Evolutionary conservation across 176 grass and related monocot genomes (phyloP).

Genomic region (Oryza brachyantha): DNA sequence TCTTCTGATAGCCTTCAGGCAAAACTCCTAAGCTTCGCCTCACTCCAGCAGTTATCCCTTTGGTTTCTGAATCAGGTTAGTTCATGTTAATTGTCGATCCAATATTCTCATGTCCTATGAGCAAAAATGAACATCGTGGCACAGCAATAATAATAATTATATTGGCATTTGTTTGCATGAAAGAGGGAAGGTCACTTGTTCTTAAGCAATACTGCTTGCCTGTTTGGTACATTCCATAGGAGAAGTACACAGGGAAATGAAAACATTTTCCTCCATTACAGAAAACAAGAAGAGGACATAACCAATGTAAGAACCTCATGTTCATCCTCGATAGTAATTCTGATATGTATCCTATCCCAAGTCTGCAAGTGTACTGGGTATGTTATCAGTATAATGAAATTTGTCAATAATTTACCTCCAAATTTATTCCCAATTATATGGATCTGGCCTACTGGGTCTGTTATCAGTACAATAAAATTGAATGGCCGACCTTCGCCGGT

Average conservation of each 20-base stretch:
- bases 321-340: no score
- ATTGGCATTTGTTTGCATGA: neutral
- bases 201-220: neutral
- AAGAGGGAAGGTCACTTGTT: neutral
- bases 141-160: neutral
- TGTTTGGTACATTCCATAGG: neutral
- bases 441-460: no score
- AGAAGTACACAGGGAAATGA: neutral
- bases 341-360: no score
- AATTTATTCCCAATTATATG: no score
- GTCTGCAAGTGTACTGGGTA: no score
- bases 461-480: no score
- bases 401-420: no score
- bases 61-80: neutral
- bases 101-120: neutral
- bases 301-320: no score
- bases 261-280: neutral
- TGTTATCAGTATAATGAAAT: no score
- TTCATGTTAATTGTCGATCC: neutral
- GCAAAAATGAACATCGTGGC: neutral
- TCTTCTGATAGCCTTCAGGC: conserved; percentile 19
- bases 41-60: neutral
- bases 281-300: no score
- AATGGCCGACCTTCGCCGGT: no score
- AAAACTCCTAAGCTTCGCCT: neutral